Evolutionary conservation across 352 stramenopile species (phyloP), one percentile per base, ranked within the genome.

Genomic region (Globisporangium yorkense): DNA sequence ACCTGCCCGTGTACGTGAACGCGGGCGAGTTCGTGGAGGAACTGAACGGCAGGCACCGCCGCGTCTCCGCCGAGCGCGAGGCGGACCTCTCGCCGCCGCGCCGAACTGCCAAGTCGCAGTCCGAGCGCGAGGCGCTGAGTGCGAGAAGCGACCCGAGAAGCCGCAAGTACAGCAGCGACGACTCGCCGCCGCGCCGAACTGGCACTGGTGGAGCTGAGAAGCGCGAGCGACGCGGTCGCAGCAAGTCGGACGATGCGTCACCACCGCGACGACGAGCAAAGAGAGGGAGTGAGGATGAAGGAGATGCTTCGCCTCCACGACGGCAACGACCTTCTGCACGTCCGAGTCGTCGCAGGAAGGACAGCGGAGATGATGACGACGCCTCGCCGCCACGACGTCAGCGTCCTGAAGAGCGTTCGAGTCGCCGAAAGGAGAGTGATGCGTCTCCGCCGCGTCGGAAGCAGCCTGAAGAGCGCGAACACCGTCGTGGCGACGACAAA

Each of bases 1-100:
- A 88, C 68, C 62, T 88, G 44, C 83, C 81, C 3, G 70, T 89
- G 5, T 87, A 89, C 60, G 78, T 86, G 40, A 84, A 91, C 54
- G 80, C 83, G 0, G 68, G 89, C 21, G 75, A 81, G 43, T 89
- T 80, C 50, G 47, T 88, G 41, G 70, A 77, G 20, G 71, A 88
- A 31, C 67, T 87, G 18, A 57, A 71, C 4, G 63, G 63, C 4
- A 69, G 67, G 31, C 65, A 75, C 8, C 54, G 48, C 12, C 46
- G 27, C 5, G 57, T 57, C 39, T 52, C 31, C 10, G 49, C 15
- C 5, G 48, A 33, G 13, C 51, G n/a, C n/a, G 66, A 6, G 63
- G 74, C 13, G 59, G 74, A 88, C 60, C 52, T 80, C 15, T 88
- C 77, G 27, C 76, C 79, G 6, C 77, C 76, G 20, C 63, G 78